A percentile compares a stretch with the other conserved stretches of the same genome.
Evolutionary conservation across 768 basidiomycete genomes (phyloP).

Genomic region (Pholiota conissans): DNA sequence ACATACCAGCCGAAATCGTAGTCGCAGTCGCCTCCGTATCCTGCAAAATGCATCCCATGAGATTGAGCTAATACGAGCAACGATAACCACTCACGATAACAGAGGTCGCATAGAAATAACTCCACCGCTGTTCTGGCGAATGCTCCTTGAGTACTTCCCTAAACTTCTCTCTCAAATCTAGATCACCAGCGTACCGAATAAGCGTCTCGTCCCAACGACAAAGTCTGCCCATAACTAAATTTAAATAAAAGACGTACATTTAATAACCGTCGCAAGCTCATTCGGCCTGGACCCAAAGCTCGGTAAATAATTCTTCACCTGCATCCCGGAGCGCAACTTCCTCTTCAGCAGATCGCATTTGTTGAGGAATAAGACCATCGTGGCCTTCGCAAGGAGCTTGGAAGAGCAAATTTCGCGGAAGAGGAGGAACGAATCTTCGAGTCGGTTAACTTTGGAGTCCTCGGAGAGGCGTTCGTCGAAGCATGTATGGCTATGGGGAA

Average conservation of each 20-base stretch:
- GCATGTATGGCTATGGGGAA: conserved; percentile 32
- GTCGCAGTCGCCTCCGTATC: conserved; percentile 57
- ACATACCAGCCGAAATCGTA: conserved; percentile 50
- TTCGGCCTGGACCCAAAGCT: conserved; percentile 42
- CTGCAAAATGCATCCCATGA: conserved; percentile 26
- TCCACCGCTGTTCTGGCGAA: conserved; percentile 48
- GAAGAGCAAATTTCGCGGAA: conserved; percentile 66
- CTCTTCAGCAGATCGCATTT: conserved; percentile 65
- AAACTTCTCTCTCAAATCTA: conserved; percentile 45
- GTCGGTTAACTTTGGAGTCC: conserved; percentile 61
- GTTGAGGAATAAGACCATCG: conserved; percentile 73
- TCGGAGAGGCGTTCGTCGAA: conserved; percentile 53
- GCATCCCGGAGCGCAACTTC: conserved; percentile 44
- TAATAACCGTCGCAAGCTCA: conserved; percentile 49
- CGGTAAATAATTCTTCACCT: conserved; percentile 1
- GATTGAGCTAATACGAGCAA: neutral
- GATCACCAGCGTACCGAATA: no score
- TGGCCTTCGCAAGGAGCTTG: conserved; percentile 56
- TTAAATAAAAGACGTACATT: conserved; percentile 54
- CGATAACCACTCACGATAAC: conserved; percentile 42
- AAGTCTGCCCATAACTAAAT: no score
- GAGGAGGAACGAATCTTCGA: conserved; percentile 70
- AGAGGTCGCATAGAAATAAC: conserved; percentile 61
- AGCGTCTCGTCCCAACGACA: no score
- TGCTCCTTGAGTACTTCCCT: conserved; percentile 51